These are phyloP conservation scores for Penicillium flavigenum DNA, from an alignment of 495 filamentous ascomycete species.

Conservation along the genomic window DNA sequence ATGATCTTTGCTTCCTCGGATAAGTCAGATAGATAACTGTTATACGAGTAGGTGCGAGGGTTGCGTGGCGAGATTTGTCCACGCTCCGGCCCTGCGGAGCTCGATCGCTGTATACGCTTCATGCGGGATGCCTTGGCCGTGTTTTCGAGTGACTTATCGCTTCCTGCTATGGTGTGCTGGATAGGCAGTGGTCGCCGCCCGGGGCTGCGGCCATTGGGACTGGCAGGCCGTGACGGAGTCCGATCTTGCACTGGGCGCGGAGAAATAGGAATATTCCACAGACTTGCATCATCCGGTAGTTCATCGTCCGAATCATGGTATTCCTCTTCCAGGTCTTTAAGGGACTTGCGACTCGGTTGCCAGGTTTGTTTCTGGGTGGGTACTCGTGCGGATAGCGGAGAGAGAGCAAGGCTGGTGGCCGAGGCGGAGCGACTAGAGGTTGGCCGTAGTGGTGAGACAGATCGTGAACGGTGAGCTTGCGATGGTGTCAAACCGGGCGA, in stretches of 20 bases:
- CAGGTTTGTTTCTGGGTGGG: slow-evolving; percentile 52
- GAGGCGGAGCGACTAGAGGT: slow-evolving; percentile 33
- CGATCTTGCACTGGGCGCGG: slow-evolving; percentile 73
- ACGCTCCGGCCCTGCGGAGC: slow-evolving; percentile 46
- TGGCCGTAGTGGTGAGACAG: slow-evolving; percentile 41
- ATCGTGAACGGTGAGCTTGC: slow-evolving; percentile 40
- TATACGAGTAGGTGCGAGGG: slow-evolving; percentile 82
- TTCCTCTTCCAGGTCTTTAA: slow-evolving; percentile 79
- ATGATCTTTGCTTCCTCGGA: slow-evolving; percentile 86
- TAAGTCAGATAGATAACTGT: slow-evolving; percentile 70
- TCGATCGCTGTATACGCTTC: slow-evolving; percentile 37
- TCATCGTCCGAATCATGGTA: slow-evolving; percentile 90
- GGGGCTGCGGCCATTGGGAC: slow-evolving; percentile 54
- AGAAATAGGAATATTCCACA: slow-evolving; percentile 95
- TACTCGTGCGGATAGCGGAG: slow-evolving; percentile 33
- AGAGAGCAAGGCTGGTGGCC: slow-evolving; percentile 39
- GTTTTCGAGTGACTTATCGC: slow-evolving; percentile 16
- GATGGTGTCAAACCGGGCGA: slow-evolving; percentile 29
- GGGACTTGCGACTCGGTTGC: slow-evolving; percentile 76
- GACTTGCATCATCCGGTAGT: slow-evolving; percentile 83
- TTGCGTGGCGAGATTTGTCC: slow-evolving; percentile 50
- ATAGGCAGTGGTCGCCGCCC: slow-evolving; percentile 44
- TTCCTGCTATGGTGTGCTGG: slow-evolving; percentile 39
- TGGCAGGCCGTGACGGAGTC: slow-evolving; percentile 47
- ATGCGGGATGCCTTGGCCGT: slow-evolving; percentile 39